Percentiles rank a stretch among this genome's conserved stretches.
Evolutionary conservation across 2,329 filamentous ascomycete species (phyloP).

Genomic region (Leptosphaerulina australis): DNA sequence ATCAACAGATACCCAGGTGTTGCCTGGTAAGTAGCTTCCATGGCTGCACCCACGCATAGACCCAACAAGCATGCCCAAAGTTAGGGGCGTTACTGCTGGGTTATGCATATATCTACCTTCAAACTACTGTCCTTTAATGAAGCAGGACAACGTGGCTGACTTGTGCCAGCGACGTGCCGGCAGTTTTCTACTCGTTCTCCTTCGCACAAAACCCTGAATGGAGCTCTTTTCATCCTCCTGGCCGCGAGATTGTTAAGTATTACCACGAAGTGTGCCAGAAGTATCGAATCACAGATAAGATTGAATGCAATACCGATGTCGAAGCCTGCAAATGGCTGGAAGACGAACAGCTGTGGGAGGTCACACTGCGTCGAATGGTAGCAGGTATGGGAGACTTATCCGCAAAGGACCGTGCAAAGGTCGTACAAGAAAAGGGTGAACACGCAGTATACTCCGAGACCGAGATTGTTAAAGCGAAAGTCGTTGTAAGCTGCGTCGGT

Average conservation of each 20-base stretch:
- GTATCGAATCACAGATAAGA: constrained; percentile 62
- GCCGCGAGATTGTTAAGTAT: constrained; percentile 59
- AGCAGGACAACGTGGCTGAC: constrained; percentile 19
- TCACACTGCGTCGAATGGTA: constrained; percentile 58
- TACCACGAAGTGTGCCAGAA: constrained; percentile 60
- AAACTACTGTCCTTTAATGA: not conserved
- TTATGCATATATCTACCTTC: not conserved
- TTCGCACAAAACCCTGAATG: constrained; percentile 61
- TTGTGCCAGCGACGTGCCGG: constrained; percentile 53
- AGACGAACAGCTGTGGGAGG: constrained; percentile 61
- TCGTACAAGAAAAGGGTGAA: constrained; percentile 53
- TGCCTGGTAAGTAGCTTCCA: constrained; percentile 32
- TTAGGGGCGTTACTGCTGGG: not conserved
- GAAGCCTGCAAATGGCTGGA: constrained; percentile 59
- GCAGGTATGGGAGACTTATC: constrained; percentile 62
- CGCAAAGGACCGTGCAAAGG: constrained; percentile 53
- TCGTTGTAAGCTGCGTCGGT: constrained; percentile 62
- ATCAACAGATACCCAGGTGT: constrained; percentile 64
- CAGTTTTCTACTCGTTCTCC: constrained; percentile 62
- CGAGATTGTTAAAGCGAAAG: constrained; percentile 60
- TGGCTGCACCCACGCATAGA: not conserved
- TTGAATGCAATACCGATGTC: constrained; percentile 65
- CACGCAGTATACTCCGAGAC: constrained; percentile 57
- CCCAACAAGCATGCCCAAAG: too few relatives aligned
- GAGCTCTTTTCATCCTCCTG: constrained; percentile 57